A percentile compares a stretch with the other conserved stretches of the same genome.
Conservation (phyloP, 495 filamentous ascomycete species). For the Bombardia bombarda region DNA sequence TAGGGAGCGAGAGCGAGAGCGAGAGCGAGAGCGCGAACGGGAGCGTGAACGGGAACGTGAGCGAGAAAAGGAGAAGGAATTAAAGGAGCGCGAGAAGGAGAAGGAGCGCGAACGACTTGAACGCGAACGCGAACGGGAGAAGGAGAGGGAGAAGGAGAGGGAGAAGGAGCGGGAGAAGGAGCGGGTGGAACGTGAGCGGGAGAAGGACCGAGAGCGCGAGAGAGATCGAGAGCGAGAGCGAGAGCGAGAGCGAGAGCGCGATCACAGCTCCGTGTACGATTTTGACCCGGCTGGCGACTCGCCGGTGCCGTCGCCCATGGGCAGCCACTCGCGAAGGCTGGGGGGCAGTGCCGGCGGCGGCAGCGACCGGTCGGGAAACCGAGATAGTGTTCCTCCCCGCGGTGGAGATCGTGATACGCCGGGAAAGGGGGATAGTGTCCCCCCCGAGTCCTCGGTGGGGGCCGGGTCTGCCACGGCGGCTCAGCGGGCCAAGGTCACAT, state of each 20-base stretch:
- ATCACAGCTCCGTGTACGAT: constrained; percentile 52
- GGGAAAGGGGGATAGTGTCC: constrained; percentile 35
- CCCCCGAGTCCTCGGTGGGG: constrained; percentile 29
- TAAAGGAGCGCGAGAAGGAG: constrained; percentile 7
- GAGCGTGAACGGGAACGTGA: constrained; percentile 16
- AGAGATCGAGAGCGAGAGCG: constrained; percentile 9
- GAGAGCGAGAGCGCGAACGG: constrained; percentile 9
- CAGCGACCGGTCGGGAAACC: constrained; percentile 26
- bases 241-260: constrained; percentile 39
- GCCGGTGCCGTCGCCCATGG: constrained; percentile 54
- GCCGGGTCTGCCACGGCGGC: constrained; percentile 14
- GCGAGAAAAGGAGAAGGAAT: constrained; percentile 11
- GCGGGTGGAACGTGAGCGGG: constrained; percentile 14
- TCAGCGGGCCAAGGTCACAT: constrained; percentile 40
- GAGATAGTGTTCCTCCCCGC: constrained; percentile 38
- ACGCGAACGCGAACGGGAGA: constrained; percentile 27
- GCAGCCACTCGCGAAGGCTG: constrained; percentile 32
- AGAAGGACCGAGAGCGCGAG: constrained; percentile 35
- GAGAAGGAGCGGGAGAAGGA: constrained; percentile 10
- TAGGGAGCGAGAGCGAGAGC: constrained; percentile 10
- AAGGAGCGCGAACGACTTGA: constrained; percentile 8
- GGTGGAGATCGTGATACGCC: constrained; percentile 36
- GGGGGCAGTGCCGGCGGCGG: constrained; percentile 50
- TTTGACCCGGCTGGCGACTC: constrained; percentile 65
- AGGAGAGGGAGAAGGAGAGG: constrained; percentile 10